A percentile compares a stretch with the other conserved stretches of the same genome.
These are phyloP conservation scores for Durio zibethinus DNA, from an alignment of 345 rosid genomes.

Conservation along the genomic window DNA sequence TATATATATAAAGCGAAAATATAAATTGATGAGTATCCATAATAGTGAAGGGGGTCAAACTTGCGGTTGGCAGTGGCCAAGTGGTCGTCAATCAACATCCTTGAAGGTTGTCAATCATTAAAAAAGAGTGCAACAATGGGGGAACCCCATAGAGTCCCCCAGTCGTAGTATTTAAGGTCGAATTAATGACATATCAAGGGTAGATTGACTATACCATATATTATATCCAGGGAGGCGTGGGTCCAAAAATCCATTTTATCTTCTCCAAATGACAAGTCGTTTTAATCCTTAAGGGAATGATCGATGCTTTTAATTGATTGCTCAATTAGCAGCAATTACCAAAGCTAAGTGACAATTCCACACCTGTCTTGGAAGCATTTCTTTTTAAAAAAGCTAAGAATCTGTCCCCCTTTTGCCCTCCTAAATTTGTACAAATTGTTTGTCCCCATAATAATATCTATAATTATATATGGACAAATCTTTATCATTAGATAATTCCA, in stretches of 20 bases:
- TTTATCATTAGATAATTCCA: not conserved
- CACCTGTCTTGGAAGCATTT: not conserved
- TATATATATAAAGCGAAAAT: too few species aligned
- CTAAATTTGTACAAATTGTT: too few species aligned
- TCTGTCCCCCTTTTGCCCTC: not conserved
- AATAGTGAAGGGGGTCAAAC: too few species aligned
- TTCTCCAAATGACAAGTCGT: conserved; percentile 7
- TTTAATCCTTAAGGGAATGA: not conserved
- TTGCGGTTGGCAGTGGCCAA: not conserved
- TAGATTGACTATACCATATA: not conserved
- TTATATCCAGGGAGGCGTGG: not conserved
- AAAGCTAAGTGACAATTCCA: not conserved
- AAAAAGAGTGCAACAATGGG: not conserved
- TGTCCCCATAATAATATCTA: too few species aligned
- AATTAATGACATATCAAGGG: not conserved
- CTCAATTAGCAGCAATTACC: not conserved
- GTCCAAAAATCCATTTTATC: not conserved
- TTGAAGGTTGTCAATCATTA: not conserved
- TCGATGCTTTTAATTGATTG: not conserved
- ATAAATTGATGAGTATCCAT: not conserved
- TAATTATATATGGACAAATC: not conserved
- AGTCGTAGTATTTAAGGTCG: not conserved
- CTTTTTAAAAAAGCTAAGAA: not conserved
- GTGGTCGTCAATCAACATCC: not conserved
- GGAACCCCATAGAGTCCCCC: not conserved